These are phyloP conservation scores for Aspergillus candidus DNA, from an alignment of 2,329 filamentous ascomycete genomes.

Conservation along the genomic window DNA sequence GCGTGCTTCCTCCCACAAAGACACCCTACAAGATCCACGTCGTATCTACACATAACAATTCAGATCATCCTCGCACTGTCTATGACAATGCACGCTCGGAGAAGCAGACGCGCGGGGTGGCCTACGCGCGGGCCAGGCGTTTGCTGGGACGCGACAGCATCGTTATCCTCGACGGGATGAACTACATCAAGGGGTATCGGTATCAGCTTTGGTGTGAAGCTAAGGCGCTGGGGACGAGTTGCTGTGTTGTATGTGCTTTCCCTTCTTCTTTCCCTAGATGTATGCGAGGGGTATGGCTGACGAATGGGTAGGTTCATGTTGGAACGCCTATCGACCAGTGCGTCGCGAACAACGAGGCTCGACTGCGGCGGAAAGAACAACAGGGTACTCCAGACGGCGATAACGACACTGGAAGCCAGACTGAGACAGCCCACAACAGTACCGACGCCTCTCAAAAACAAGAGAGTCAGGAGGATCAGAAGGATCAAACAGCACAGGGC, in stretches of 20 bases:
- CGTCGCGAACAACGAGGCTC: slow-evolving; percentile 47
- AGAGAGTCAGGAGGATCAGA: background rate
- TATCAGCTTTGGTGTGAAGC: slow-evolving; percentile 64
- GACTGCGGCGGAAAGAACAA: slow-evolving; percentile 18
- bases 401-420: slow-evolving; percentile 2
- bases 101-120: slow-evolving; percentile 58
- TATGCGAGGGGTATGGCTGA: background rate
- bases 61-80: slow-evolving; percentile 42
- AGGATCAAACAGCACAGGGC: slow-evolving; percentile 5
- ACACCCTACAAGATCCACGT: slow-evolving; percentile 41
- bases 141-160: slow-evolving; percentile 52
- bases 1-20: slow-evolving; percentile 33
- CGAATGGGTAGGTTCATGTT: slow-evolving; percentile 47
- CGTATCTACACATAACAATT: slow-evolving; percentile 35
- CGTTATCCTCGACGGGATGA: slow-evolving; percentile 59
- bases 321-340: slow-evolving; percentile 53
- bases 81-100: slow-evolving; percentile 54
- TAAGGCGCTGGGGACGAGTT: slow-evolving; percentile 56
- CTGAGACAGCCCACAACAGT: slow-evolving; percentile 5
- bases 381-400: background rate
- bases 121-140: slow-evolving; percentile 57
- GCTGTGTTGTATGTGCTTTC: slow-evolving; percentile 50
- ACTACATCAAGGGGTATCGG: slow-evolving; percentile 63
- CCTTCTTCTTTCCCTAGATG: background rate
- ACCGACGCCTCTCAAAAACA: slow-evolving; percentile 2